Conservation (phyloP, 192 early-diverging fungal genomes). For the Spizellomyces sp. region DNA sequence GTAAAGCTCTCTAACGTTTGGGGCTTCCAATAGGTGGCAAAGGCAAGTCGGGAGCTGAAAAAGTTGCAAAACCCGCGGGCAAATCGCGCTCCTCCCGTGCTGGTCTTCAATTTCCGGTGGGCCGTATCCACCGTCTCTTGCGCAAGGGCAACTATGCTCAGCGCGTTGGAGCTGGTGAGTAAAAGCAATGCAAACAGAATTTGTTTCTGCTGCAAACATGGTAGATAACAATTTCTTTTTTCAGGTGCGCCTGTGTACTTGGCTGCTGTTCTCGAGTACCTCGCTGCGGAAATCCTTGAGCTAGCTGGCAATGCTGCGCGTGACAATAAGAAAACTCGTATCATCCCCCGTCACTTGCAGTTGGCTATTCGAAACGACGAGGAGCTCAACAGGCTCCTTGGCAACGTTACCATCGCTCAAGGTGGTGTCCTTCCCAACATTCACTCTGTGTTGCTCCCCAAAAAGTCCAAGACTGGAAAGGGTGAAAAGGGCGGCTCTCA, state of each 20-base stretch:
- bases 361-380: constrained; percentile 89
- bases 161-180: constrained; percentile 71
- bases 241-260: constrained; percentile 85
- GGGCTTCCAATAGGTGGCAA: constrained; percentile 24
- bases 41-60: constrained; percentile 41
- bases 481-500: constrained; percentile 14
- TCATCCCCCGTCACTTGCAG: constrained; percentile 77
- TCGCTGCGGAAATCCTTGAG: constrained; percentile 89
- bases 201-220: no score
- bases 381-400: constrained; percentile 80
- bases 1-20: no score
- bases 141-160: constrained; percentile 86
- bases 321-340: constrained; percentile 84
- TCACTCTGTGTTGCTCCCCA: constrained; percentile 28
- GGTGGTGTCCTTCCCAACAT: constrained; percentile 53
- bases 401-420: constrained; percentile 70
- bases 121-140: constrained; percentile 56
- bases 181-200: not conserved
- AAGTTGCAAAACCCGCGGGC: constrained; percentile 24
- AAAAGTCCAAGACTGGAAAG: constrained; percentile 25
- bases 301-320: constrained; percentile 87
- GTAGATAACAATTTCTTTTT: constrained; percentile 58
- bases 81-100: constrained; percentile 80
- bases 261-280: constrained; percentile 88
- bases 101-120: constrained; percentile 88